A percentile compares a stretch with the other conserved stretches of the same genome.
These are phyloP conservation scores for Phylloporus scabripes DNA, from an alignment of 768 basidiomycete species.

Conservation along the genomic window DNA sequence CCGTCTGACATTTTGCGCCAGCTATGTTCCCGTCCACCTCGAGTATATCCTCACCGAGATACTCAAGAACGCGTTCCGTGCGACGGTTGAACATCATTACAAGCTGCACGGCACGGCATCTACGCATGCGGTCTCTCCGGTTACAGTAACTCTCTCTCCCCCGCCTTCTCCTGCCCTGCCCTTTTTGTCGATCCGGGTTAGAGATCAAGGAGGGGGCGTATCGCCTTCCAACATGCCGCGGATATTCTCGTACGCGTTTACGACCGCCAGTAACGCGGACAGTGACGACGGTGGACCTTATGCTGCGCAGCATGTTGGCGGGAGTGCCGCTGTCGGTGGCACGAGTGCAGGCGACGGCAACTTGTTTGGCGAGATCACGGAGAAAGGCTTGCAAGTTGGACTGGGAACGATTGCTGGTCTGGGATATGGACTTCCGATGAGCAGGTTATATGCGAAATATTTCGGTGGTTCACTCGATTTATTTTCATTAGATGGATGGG, in stretches of 20 bases:
- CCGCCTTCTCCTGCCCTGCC: constrained; percentile 34
- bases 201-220: constrained; percentile 86
- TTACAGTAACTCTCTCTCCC: constrained; percentile 66
- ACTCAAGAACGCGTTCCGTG: constrained; percentile 87
- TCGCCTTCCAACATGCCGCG: constrained; percentile 64
- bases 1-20: constrained; percentile 26
- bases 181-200: constrained; percentile 71
- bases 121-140: constrained; percentile 46
- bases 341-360: constrained; percentile 39
- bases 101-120: constrained; percentile 36
- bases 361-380: constrained; percentile 74
- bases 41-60: constrained; percentile 91
- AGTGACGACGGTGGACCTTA: constrained; percentile 63
- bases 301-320: constrained; percentile 72
- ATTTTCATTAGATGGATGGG: constrained; percentile 80
- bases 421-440: constrained; percentile 85
- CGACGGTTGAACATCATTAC: constrained; percentile 73
- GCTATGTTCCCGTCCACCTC: constrained; percentile 84
- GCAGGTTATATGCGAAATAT: constrained; percentile 70
- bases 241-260: constrained; percentile 91
- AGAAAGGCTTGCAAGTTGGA: constrained; percentile 70
- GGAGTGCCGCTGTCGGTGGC: constrained; percentile 56
- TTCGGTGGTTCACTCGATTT: constrained; percentile 85
- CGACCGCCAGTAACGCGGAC: constrained; percentile 61
- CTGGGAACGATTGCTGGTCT: constrained; percentile 88